Base-by-base conservation (phyloP, 1,284 basidiomycete species). In the Abortiporus biennis region DNA sequence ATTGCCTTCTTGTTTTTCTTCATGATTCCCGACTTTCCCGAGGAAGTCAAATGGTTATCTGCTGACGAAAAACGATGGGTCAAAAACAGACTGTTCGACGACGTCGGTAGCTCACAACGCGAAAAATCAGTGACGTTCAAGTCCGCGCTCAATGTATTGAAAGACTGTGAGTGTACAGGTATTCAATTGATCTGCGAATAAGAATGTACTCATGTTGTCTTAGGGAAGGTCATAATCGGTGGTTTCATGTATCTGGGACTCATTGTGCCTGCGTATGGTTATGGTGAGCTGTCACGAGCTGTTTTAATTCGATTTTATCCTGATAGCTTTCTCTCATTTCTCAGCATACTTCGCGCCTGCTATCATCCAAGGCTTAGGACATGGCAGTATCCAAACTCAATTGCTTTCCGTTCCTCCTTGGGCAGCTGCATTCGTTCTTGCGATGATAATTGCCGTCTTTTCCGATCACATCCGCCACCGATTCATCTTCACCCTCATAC, bases 321-420 rank as follows among this genome's bases (percentile, higher is more conserved):
- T 16, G 1, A 17, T 38, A 16, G 9, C 12, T 32, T 25, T 23
- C 15, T 6, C n/a, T n/a, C n/a, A 9, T 17, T 30, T 23, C 37
- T 15, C 29, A 55, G 54, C 52, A 1, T 57, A 57, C 44, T 57
- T 57, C 44, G 45, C 58, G 4, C 58, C 59, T 15, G 56, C 57
- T 21, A 61, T 60, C 44, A 54, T 61, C 42, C 54, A 58, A 40
- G 56, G 50, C 4, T 55, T 73, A n/a, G 72, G 71, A 3, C 66
- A 71, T 54, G 58, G 58, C n/a, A 52, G 53, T 37, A 64, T 70
- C 13, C 51, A 54, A 13, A 68, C 69, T 0, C 72, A 75, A 50
- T 64, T 76, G 3, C 65, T 67, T 53, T 69, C 71, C 2, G 71
- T 75, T 6, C 72, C 72, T 15, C 68, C 69, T 17, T 72, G 66